Conservation (phyloP, 306 rosid genomes). For the Acacia confusa region DNA sequence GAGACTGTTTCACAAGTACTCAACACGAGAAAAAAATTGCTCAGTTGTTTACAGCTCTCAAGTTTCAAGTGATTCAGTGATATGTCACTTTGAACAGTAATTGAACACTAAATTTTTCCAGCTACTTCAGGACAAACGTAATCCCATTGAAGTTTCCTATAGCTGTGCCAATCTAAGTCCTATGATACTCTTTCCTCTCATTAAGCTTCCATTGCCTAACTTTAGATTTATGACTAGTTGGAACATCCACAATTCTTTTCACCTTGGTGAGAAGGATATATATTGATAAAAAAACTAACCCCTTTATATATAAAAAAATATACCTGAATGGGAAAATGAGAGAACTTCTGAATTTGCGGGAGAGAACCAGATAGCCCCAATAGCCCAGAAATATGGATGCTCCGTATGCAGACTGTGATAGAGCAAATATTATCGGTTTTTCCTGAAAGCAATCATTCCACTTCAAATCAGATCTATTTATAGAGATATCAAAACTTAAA, state of each 20-base stretch:
- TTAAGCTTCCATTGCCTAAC: conserved; percentile 7
- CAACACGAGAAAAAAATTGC: neutral
- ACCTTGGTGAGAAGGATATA: neutral
- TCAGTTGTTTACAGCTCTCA: neutral
- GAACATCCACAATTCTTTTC: conserved; percentile 5
- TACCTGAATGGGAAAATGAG: conserved; percentile 88
- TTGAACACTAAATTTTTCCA: neutral
- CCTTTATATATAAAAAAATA: neutral
- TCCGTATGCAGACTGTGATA: conserved; percentile 92
- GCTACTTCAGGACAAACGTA: conserved; percentile 9
- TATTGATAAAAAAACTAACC: neutral
- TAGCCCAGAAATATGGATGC: conserved; percentile 60
- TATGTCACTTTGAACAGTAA: neutral
- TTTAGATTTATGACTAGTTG: neutral
- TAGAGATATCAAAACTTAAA: conserved; percentile 17
- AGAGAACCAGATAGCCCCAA: conserved; percentile 78
- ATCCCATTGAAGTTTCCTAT: conserved; percentile 18
- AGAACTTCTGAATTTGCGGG: conserved; percentile 45
- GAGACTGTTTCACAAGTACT: neutral
- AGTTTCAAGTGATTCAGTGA: neutral
- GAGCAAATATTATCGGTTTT: conserved; percentile 70
- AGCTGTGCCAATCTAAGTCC: conserved; percentile 19
- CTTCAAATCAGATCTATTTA: conserved; percentile 31
- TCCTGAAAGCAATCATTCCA: conserved; percentile 63
- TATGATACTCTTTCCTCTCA: conserved; percentile 14